phyloP scores from a whole-genome alignment of 1,284 basidiomycete genomes.

The Ceratobasidium sp. region DNA sequence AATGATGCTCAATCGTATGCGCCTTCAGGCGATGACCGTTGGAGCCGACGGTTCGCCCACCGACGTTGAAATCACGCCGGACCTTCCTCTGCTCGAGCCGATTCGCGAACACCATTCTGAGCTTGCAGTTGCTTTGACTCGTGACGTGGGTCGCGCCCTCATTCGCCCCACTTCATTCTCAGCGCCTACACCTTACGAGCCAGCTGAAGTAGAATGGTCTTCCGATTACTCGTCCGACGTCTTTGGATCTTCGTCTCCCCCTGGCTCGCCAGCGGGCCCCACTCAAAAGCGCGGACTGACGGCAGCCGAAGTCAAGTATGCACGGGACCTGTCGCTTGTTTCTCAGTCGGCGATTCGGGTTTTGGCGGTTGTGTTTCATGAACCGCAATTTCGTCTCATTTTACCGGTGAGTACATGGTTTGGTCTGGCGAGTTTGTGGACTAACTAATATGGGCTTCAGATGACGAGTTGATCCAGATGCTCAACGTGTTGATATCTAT shows the following conservation, averaged over 20 bases:
- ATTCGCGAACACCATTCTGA: constrained; percentile 56
- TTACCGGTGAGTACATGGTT: constrained; percentile 59
- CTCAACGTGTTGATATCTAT: constrained; percentile 70
- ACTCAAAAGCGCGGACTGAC: constrained; percentile 71
- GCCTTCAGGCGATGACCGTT: constrained; percentile 47
- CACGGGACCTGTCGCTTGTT: constrained; percentile 73
- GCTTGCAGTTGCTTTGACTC: constrained; percentile 25
- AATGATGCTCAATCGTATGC: constrained; percentile 66
- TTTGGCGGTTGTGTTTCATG: constrained; percentile 63
- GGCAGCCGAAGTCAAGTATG: constrained; percentile 75
- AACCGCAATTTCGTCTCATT: constrained; percentile 65
- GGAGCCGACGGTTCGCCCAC: constrained; percentile 5
- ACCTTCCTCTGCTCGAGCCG: constrained; percentile 51
- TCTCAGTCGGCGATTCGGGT: constrained; percentile 70
- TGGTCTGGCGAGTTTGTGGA: neutral
- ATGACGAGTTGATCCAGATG: constrained; percentile 62
- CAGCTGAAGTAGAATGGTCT: constrained; percentile 7
- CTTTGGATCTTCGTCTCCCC: constrained; percentile 14
- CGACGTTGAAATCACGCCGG: constrained; percentile 7
- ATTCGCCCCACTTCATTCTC: constrained; percentile 27
- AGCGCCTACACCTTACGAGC: constrained; percentile 7
- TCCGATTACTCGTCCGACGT: constrained; percentile 29
- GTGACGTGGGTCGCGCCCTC: constrained; percentile 29
- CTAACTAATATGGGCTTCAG: constrained; percentile 51
- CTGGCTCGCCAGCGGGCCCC: constrained; percentile 56